phyloP scores from a whole-genome alignment of 148 eudicot species.

The Amaranthus cruentus region DNA sequence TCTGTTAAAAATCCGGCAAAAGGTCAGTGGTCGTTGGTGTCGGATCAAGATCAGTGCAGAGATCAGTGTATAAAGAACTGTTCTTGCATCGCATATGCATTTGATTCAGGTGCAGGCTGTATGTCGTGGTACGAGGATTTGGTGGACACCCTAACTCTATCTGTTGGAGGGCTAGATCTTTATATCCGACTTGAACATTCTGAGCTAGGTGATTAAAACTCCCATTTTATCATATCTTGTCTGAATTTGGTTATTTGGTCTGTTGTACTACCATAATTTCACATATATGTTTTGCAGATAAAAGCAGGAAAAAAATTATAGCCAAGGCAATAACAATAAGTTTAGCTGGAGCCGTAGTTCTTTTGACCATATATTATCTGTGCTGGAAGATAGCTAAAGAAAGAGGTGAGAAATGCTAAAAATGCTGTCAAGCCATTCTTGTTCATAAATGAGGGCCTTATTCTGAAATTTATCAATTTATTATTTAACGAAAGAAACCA shows the following conservation, averaged over 20 bases:
- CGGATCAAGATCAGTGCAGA: constrained; percentile 31
- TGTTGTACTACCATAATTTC: neutral
- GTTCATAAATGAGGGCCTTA: too few species aligned
- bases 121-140: constrained; percentile 42
- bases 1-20: constrained; percentile 44
- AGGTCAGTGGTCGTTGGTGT: constrained; percentile 1
- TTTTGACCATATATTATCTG: constrained; percentile 7
- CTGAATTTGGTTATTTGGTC: neutral
- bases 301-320: constrained; percentile 9
- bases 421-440: neutral
- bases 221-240: neutral
- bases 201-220: constrained; percentile 34
- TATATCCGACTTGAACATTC: constrained; percentile 39
- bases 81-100: constrained; percentile 46
- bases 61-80: constrained; percentile 39
- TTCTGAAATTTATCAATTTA: too few species aligned
- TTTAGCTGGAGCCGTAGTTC: constrained; percentile 6
- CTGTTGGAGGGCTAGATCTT: constrained; percentile 36
- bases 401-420: constrained; percentile 11
- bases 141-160: constrained; percentile 32
- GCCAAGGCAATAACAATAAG: constrained; percentile 9
- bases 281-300: constrained; percentile 15
- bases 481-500: too few species aligned
- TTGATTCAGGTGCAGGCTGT: constrained; percentile 39
- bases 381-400: constrained; percentile 7